Percentiles rank a stretch among this genome's conserved stretches.
phyloP scores from a whole-genome alignment of 768 basidiomycete genomes.

The Termitomyces sp. region DNA sequence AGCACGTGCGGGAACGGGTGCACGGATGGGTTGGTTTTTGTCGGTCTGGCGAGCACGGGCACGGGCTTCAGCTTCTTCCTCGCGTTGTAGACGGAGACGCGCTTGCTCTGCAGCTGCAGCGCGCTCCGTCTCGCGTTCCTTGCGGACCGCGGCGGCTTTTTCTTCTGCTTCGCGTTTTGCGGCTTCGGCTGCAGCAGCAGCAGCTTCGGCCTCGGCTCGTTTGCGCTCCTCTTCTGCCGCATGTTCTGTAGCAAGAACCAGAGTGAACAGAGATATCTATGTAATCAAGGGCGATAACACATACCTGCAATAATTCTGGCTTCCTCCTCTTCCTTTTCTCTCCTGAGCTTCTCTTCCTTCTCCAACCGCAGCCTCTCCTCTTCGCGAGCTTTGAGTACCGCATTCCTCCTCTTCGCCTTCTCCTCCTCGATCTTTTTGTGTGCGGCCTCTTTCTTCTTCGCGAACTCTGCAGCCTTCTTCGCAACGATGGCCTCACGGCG shows the following conservation, averaged over 20 bases:
- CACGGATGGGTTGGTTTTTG: constrained; percentile 26
- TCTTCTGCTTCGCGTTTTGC: constrained; percentile 65
- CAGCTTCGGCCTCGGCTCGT: constrained; percentile 48
- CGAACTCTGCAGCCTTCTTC: constrained; percentile 64
- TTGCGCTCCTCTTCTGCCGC: constrained; percentile 52
- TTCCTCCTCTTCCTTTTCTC: constrained; percentile 56
- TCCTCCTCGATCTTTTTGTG: constrained; percentile 76
- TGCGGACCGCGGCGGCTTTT: constrained; percentile 45
- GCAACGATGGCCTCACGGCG: constrained; percentile 52
- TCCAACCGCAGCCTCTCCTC: constrained; percentile 47
- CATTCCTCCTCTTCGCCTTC: constrained; percentile 67
- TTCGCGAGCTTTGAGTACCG: constrained; percentile 55
- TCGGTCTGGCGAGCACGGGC: constrained; percentile 37
- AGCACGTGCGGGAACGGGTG: constrained; percentile 25
- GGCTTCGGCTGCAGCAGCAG: constrained; percentile 44
- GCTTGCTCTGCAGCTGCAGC: constrained; percentile 52
- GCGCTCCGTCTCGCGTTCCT: constrained; percentile 47
- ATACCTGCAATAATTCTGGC: constrained; percentile 49
- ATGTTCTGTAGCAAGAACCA: constrained; percentile 34
- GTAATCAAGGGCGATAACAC: constrained; percentile 13
- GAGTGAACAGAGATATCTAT: not conserved
- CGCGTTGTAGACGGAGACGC: constrained; percentile 58
- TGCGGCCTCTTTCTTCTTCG: constrained; percentile 54
- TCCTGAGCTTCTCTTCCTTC: constrained; percentile 33
- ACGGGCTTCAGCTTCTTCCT: constrained; percentile 66